Conservation (phyloP, 2,329 filamentous ascomycete genomes). For the Pyricularia grisea region DNA sequence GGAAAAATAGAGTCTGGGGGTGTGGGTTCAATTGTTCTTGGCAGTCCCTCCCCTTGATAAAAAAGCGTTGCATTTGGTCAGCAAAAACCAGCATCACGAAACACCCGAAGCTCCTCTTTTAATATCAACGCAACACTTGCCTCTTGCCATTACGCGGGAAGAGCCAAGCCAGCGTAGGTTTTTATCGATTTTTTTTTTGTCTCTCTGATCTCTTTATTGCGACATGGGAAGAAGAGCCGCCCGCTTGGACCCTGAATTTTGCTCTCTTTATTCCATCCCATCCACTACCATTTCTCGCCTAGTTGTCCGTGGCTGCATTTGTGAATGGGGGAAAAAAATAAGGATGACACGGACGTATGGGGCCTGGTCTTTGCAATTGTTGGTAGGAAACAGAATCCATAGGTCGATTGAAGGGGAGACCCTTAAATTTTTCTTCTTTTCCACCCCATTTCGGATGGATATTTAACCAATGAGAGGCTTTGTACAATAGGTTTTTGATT, state of each 20-base stretch:
- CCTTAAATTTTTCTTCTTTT: neutral
- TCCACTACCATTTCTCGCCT: neutral
- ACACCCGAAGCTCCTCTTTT: neutral
- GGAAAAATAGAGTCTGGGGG: neutral
- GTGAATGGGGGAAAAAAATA: neutral
- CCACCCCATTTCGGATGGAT: neutral
- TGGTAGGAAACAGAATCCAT: neutral
- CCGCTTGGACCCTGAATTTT: neutral
- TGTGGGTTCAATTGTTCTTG: neutral
- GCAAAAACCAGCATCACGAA: neutral
- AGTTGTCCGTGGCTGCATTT: neutral
- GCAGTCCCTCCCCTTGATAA: neutral
- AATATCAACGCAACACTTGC: neutral
- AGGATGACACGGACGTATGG: neutral
- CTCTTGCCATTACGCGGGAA: neutral
- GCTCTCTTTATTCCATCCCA: neutral
- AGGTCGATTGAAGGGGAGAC: neutral
- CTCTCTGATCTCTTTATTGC: neutral
- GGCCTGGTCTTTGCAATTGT: neutral
- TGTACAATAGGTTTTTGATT: neutral
- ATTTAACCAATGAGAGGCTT: neutral
- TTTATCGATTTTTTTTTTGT: neutral
- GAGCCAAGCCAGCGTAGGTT: neutral
- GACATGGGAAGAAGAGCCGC: neutral
- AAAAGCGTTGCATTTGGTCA: neutral